Evolutionary conservation across 306 rosid species (phyloP), one percentile per base, ranked within the genome.

Genomic region (Amphicarpaea edgeworthii): DNA sequence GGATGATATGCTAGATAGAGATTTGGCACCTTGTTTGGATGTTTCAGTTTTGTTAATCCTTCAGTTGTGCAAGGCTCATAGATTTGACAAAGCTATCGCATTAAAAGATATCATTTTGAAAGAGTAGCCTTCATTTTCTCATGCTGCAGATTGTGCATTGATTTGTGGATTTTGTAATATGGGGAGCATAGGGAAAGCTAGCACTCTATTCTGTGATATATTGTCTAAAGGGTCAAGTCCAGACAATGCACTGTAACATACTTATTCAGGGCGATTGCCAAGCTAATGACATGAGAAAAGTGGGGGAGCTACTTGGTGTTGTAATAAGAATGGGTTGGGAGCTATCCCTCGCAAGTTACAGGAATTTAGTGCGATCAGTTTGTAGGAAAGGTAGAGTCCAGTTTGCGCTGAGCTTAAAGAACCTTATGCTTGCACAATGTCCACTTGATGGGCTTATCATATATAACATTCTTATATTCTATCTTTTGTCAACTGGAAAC

Each of bases 401-500:
- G 3, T 54, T 57, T 57, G 90, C 95, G 24, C 74, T 87, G 80
- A 81, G 70, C 28, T 81, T 90, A 72, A 95, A 84, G 82, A 85
- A 85, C 21, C 73, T 87, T 32, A 81, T 90, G 87, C 86, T 86
- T 82, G 89, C 86, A 78, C 87, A 79, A 68, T 68, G 76, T 70
- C 51, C 83, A 82, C 28, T 32, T 76, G 77, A 68, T 30, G 84
- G 68, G 59, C 80, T 78, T 75, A 75, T 86, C 77, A 47, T 86
- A 63, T 86, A 90, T 82, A 92, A 90, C 85, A 87, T 95, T 78
- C 90, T 89, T 67, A 79, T 90, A 40, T 92, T 92, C 84, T 69
- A 80, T 87, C 90, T 95, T 66, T 79, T 90, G 54, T 72, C 70
- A 47, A 63, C 81, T 7, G 89, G 92, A 71, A 87, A 88, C 55